Base-by-base conservation (phyloP, 306 rosid genomes). In the Dalbergia cultrata region DNA sequence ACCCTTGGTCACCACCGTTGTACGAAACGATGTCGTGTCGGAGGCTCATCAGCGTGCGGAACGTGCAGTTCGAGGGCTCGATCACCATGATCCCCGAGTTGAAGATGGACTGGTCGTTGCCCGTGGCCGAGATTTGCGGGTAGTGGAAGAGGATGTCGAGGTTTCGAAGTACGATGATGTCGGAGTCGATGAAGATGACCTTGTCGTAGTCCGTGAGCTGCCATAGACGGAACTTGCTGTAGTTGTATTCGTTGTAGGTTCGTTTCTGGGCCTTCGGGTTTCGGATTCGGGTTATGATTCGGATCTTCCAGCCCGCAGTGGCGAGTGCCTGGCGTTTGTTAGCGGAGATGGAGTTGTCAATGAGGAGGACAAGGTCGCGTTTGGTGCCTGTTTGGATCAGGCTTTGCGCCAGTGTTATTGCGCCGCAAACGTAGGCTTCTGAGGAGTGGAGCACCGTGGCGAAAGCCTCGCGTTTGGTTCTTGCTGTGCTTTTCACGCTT, bases 1-100 rank as follows among this genome's bases (percentile, higher is more conserved):
- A 93, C n/a, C 97, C 98, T 59, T 93, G 98, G 85, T 93, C 98
- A 5, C 98, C 97, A 0, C 98, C 98, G 43, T 93, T 91, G 85
- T 93, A 93, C 4, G 98, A 93, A 3, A 93, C 41, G 74, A 91
- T 82, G 81, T 86, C 88, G 5, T 84, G 47, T 0, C 90, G 80
- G 9, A 53, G 53, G 31, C 80, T 80, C 93, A 93, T 93, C 26
- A 93, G 22, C 0, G 76, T 44, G 4, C 43, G 75, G 85, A 91
- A 93, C 2, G 98, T 91, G 71, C 98, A 93, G 9, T 93, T 90
- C 7, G 92, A 91, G 5, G 97, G 97, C 49, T 93, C 97, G 57
- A 93, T 82, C n/a, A 93, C 92, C 97, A 93, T 93, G 4, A 93
- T 68, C 50, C 97, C 97, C 0, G 97, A 93, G 73, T 93, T 93